Evolutionary conservation across 306 rosid species (phyloP), one percentile per base, ranked within the genome.

Genomic region (Vigna mungo): DNA sequence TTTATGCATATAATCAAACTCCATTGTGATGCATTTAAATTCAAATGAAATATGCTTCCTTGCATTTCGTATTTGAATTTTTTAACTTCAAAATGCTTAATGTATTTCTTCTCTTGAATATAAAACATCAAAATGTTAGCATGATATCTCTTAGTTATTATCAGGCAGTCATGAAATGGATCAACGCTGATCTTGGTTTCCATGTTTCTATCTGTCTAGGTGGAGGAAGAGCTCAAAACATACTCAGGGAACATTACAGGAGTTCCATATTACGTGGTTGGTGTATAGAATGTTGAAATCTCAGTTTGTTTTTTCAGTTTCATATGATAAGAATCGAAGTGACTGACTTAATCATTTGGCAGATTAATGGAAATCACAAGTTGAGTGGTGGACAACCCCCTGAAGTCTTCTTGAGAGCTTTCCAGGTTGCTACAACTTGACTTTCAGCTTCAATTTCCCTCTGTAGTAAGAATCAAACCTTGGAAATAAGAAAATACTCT

Each of bases 351-450:
- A 71, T 78, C 51, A 32, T 69, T 82, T 74, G 77, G 59, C 91
- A 94, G 98, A 86, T 94, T 61, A 92, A 94, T 81, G 96, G 92
- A 68, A 85, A 73, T 78, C 89, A 77, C 14, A 81, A 84, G 63
- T 20, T 94, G 78, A 86, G 88, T 7, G 98, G 98, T 17, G 96
- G 82, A 23, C 96, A 94, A 55, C 87, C 97, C 56, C 86, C 93
- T 51, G 97, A 90, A 78, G 86, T 79, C 34, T 90, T 94, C 86
- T 76, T 83, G 87, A 90, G 77, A 88, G 91, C 94, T 84, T 94
- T 94, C 27, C 76, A 84, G 80, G 78, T 56, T 39, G 82, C 86
- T 55, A 63, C 89, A 70, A 86, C 69, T 49, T 88, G 85, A 89
- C 4, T 82, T 44, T 23, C 63, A 25, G 36, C 63, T 47, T 63